These are phyloP conservation scores for Rhodotorula sphaerocarpa DNA, from an alignment of 768 basidiomycete species.

Conservation along the genomic window DNA sequence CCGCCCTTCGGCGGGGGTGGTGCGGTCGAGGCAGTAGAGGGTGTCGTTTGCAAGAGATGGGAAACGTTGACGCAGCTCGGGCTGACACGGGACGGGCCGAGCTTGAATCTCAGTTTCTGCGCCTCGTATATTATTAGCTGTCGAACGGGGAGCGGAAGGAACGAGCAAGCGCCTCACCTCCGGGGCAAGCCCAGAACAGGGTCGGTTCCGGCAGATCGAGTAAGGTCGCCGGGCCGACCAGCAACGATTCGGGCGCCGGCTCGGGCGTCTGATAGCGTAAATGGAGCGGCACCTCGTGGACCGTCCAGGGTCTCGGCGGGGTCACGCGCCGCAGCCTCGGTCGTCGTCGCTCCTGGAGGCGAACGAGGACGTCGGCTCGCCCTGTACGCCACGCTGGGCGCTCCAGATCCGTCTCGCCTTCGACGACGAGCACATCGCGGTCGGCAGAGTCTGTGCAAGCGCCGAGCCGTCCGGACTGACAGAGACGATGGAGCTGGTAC, in stretches of 20 bases:
- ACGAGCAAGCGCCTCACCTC: not conserved
- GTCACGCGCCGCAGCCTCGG: not conserved
- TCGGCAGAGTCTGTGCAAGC: not conserved
- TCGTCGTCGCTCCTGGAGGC: not conserved
- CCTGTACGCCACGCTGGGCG: slow-evolving; percentile 9
- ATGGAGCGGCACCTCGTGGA: slow-evolving; percentile 26
- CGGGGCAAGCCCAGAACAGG: slow-evolving; percentile 30
- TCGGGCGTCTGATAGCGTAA: slow-evolving; percentile 29
- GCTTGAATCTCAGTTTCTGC: too few species aligned
- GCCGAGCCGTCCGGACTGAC: slow-evolving; percentile 13
- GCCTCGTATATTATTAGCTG: too few species aligned
- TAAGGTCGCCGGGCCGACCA: not conserved
- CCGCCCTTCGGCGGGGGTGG: not conserved
- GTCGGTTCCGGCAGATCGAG: slow-evolving; percentile 20
- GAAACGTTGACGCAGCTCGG: too few species aligned
- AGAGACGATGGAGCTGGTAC: slow-evolving; percentile 24
- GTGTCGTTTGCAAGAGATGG: not conserved
- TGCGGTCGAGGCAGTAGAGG: not conserved
- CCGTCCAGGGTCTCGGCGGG: not conserved
- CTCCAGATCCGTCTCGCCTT: slow-evolving; percentile 29
- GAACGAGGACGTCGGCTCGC: not conserved
- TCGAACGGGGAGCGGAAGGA: too few species aligned
- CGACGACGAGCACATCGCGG: not conserved
- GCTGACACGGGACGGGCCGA: too few species aligned
- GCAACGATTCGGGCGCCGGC: not conserved